Evolutionary conservation across 768 basidiomycete genomes (phyloP), one percentile per base, ranked within the genome.

Genomic region (Crepidotus variabilis): DNA sequence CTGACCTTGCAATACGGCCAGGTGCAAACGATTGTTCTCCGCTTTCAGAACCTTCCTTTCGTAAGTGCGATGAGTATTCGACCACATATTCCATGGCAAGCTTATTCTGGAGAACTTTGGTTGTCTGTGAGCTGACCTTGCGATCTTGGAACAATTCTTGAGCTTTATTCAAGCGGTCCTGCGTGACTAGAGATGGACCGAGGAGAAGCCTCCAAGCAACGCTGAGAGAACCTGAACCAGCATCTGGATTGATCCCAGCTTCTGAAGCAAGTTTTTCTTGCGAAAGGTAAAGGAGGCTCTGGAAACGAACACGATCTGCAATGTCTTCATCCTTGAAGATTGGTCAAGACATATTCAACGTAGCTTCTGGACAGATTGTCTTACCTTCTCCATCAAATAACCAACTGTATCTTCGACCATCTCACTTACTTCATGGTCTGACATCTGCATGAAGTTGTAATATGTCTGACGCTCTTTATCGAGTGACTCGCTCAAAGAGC

Each of bases 261-360:
- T 61, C 60, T 28, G 61, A 59, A 1, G 65, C 65, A 46, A 66
- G 43, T 34, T 56, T 59, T 43, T 66, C 63, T 50, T 64, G 63
- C 4, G 63, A 54, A 20, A 66, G 60, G 43, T 64, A 60, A 8
- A 66, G 35, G 33, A 66, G 46, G 43, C 65, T 66, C 48, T 64
- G 65, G 58, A 66, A 66, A 20, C 65, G 63, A 7, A 64, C 60
- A 14, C 63, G 61, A 49, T 66, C 65, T 16, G 65, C 65, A 14
- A 64, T 63, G 32, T 64, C 65, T 23, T 66, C 65, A 48, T 66
- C 65, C 63, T 66, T 24, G 8, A 35, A 9, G 35, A 20, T 2
- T 6, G 2, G 21, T 39, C n/a, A 11, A 11, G 43, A 47, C 16
- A 46, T 51, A 16, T 35, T 45, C 20, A 14, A 16, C 5, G 35